Evolutionary conservation across 2,329 filamentous ascomycete genomes (phyloP).

Genomic region (Calycina marina): DNA sequence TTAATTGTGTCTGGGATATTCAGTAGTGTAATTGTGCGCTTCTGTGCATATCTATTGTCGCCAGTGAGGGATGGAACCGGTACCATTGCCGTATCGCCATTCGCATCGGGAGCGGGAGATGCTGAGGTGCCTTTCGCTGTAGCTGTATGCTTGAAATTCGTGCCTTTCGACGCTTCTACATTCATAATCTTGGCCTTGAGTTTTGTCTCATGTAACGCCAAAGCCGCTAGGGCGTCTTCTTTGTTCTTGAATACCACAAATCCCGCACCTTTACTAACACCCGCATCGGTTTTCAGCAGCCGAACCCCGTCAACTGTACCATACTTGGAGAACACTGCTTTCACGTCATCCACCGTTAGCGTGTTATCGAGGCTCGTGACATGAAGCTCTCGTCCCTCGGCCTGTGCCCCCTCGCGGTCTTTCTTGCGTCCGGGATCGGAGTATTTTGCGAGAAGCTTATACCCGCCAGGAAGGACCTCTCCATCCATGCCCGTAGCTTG

Average conservation of each 20-base stretch:
- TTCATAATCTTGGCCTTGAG: conserved; percentile 53
- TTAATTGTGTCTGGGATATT: conserved; percentile 88
- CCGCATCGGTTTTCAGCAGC: conserved; percentile 52
- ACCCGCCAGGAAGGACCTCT: conserved; percentile 49
- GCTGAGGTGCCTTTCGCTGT: conserved; percentile 27
- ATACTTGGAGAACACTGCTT: conserved; percentile 57
- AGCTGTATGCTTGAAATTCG: conserved; percentile 40
- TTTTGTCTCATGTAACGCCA: conserved; percentile 55
- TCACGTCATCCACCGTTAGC: conserved; percentile 52
- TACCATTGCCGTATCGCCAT: conserved; percentile 21
- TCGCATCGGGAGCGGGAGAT: conserved; percentile 21
- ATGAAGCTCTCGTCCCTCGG: conserved; percentile 80
- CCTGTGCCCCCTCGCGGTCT: conserved; percentile 60
- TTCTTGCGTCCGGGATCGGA: conserved; percentile 74
- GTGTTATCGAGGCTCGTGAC: conserved; percentile 53
- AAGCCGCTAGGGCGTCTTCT: conserved; percentile 52
- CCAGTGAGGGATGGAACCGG: conserved; percentile 17
- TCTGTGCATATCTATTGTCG: conserved; percentile 34
- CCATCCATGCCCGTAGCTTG: conserved; percentile 62
- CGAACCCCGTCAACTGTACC: conserved; percentile 62
- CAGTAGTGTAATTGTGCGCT: conserved; percentile 63
- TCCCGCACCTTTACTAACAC: conserved; percentile 60
- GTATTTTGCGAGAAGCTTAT: conserved; percentile 62
- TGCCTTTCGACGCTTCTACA: conserved; percentile 44
- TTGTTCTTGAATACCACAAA: conserved; percentile 66